Evolutionary conservation across 805 yeast species (phyloP), one percentile per base, ranked within the genome.

Genomic region (Kodamaea restingae): DNA sequence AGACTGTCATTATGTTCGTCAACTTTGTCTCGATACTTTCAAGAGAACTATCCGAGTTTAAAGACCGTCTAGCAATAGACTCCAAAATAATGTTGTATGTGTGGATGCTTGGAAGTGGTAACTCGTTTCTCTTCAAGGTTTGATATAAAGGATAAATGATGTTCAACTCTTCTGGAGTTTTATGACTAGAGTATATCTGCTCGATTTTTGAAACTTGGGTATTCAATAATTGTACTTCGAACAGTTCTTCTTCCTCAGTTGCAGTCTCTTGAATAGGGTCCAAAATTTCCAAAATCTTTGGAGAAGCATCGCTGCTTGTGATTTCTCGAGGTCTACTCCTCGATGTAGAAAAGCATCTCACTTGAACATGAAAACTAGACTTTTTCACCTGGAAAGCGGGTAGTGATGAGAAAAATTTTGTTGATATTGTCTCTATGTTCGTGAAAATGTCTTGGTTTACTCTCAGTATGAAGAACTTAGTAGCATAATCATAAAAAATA

Each of bases 1-100:
- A 84, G 25, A 81, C 78, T 15, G 78, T 80, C 46, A 84, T 61
- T 42, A 84, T 55, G 39, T 73, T 76, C 2, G 85, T 81, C 54
- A 84, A 65, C 52, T 73, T 75, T 33, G 71, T 73, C 54, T 84
- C 88, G 5, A 76, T 58, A 18, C 79, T 66, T 45, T 46, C 56
- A 4, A 61, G 41, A 3, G 49, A 38, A 3, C 32, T 8, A 15
- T 56, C 61, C 3, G 45, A 35, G 40, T 74, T 75, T 27, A 76
- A 58, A 2, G 65, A 50, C 56, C 93, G 70, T 31, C 56, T 44
- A 10, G 72, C 58, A 8, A 84, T 69, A 1, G 88, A 79, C 15
- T 61, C 56, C 32, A 84, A 59, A 4, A 83, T 78, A 12, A 71
- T 60, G 43, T 76, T 74, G 60, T 76, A 84, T 2, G 70, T 56